phyloP scores from a whole-genome alignment of 116 monocot genomes.

The Papilionanthe hybrid region DNA sequence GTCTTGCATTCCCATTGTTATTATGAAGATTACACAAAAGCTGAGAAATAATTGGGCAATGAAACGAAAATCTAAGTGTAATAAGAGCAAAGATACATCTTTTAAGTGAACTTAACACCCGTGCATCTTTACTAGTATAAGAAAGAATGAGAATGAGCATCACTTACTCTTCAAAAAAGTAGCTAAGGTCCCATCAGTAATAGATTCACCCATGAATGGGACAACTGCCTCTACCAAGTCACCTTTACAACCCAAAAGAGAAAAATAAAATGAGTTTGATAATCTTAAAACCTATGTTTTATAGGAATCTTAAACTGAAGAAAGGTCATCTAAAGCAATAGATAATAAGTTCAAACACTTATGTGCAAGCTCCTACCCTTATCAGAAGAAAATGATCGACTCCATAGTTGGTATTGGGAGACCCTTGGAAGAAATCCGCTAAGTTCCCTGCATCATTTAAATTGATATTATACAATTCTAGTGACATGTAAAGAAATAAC shows the following conservation, averaged over 20 bases:
- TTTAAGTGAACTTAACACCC: not conserved
- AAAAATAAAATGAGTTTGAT: not conserved
- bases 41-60: not conserved
- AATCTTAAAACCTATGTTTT: not conserved
- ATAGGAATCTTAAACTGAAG: not conserved
- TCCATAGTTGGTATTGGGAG: constrained; percentile 51
- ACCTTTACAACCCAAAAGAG: constrained; percentile 36
- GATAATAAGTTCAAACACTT: not conserved
- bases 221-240: constrained; percentile 84
- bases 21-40: too few relatives aligned
- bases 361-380: constrained; percentile 25
- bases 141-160: constrained; percentile 24
- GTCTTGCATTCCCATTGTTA: too few relatives aligned
- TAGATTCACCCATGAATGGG: constrained; percentile 98
- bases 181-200: constrained; percentile 95
- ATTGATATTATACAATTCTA: not conserved
- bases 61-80: not conserved
- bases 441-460: constrained; percentile 30
- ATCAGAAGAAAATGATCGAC: constrained; percentile 61
- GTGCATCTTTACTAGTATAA: too few relatives aligned
- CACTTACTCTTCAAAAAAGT: constrained; percentile 76
- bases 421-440: constrained; percentile 28
- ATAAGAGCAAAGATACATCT: not conserved
- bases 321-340: not conserved
- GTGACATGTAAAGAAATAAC: not conserved